Conservation (phyloP, 768 basidiomycete species). For the Tephrocybe rancida region DNA sequence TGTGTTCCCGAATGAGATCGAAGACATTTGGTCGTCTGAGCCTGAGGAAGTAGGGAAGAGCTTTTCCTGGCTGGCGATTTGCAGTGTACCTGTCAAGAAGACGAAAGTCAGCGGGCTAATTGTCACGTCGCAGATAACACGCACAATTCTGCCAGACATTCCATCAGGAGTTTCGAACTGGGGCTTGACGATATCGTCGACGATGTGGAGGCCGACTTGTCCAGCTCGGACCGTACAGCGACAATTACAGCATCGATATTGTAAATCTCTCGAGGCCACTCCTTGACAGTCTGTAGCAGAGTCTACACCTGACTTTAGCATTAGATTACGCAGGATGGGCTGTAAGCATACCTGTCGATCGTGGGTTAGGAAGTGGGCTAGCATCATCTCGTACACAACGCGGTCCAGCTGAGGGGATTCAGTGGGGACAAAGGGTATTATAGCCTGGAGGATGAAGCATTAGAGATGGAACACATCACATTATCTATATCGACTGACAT, state of each 20-base stretch:
- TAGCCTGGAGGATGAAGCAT: conserved; percentile 49
- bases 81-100: conserved; percentile 66
- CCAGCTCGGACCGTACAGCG: conserved; percentile 84
- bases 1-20: conserved; percentile 90
- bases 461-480: conserved; percentile 5
- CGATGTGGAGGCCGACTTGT: conserved; percentile 57
- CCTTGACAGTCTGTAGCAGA: conserved; percentile 74
- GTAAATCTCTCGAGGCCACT: conserved; percentile 93
- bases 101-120: not conserved
- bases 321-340: not conserved
- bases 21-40: conserved; percentile 90
- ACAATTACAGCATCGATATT: conserved; percentile 85
- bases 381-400: conserved; percentile 93
- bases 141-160: conserved; percentile 90
- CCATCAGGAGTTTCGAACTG: conserved; percentile 76
- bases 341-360: conserved; percentile 61
- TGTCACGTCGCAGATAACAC: conserved; percentile 19
- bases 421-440: conserved; percentile 90
- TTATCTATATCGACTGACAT: conserved; percentile 41
- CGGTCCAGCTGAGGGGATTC: conserved; percentile 77
- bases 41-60: conserved; percentile 86
- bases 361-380: conserved; percentile 81
- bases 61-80: conserved; percentile 93
- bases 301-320: conserved; percentile 46
- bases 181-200: conserved; percentile 42